Base-by-base conservation (phyloP, 306 rosid species). In the Medicago ruthenica region DNA sequence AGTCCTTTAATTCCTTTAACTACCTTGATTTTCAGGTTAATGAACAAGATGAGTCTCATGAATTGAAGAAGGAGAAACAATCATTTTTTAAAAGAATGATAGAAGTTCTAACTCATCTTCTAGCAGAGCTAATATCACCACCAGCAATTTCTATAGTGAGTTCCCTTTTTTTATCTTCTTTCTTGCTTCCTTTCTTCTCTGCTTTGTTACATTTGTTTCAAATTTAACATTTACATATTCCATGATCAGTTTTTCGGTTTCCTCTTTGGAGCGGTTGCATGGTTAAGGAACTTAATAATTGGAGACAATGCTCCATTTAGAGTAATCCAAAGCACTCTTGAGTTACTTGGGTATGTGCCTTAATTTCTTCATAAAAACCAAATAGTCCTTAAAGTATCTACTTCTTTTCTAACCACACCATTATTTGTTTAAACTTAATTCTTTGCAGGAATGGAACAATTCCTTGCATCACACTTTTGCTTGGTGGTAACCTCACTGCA, bases 401-500 rank as follows among this genome's bases (percentile, higher is more conserved):
- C 21, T 67, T 58, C 4, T 62, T 68, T 74, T 39, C 50, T 34
- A 55, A 27, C 60, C 24, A 58, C 9, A 68, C 8, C 58, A 9
- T 44, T 59, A 76, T 34, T 45, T 81, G 18, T 78, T 42, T 57
- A 75, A 42, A 80, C 34, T 75, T 27, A 31, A 57, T 80, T 6
- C 54, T 66, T 45, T 54, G 42, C 79, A 95, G 99, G 59, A 64
- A 92, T 67, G 99, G 93, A 44, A 89, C 97, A 14, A 92, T 92
- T 79, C 99, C 99, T 36, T 87, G 99, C 84, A 89, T 91, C 71
- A 90, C 90, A 50, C 85, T 95, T 34, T 87, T 95, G 74, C 88
- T 95, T 1, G 99, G 99, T 45, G 93, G 99, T 53, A 95, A 95
- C 74, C 97, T 95, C 60, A 83, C 84, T 59, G 21, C 83, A 88